phyloP scores from a whole-genome alignment of 2,329 filamentous ascomycete genomes.

The Byssoonygena ceratinophila region DNA sequence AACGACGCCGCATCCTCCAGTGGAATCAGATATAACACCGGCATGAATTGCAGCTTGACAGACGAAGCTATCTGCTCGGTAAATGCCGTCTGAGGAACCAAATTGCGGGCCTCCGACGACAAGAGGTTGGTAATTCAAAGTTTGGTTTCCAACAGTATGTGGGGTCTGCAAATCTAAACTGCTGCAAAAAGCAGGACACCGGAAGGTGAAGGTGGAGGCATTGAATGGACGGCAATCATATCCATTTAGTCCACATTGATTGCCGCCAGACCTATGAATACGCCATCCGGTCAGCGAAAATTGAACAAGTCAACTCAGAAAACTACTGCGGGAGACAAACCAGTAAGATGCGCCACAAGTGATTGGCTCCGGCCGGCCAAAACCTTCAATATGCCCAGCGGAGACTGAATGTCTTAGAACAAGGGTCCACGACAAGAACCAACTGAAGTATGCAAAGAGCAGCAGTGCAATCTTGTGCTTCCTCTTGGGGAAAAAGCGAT shows the following conservation, averaged over 20 bases:
- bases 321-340: slow-evolving; percentile 21
- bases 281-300: neutral
- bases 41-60: slow-evolving; percentile 77
- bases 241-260: slow-evolving; percentile 45
- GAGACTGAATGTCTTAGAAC: slow-evolving; percentile 38
- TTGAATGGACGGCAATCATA: slow-evolving; percentile 47
- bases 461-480: slow-evolving; percentile 38
- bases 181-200: slow-evolving; percentile 47
- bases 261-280: slow-evolving; percentile 30
- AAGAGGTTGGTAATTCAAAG: slow-evolving; percentile 42
- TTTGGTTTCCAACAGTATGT: slow-evolving; percentile 42
- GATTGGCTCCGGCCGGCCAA: slow-evolving; percentile 37
- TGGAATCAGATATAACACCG: slow-evolving; percentile 58
- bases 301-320: no score
- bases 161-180: slow-evolving; percentile 41
- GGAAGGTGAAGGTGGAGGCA: slow-evolving; percentile 43
- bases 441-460: slow-evolving; percentile 35
- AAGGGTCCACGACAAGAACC: slow-evolving; percentile 40
- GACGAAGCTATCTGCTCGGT: slow-evolving; percentile 82
- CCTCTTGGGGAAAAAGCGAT: slow-evolving; percentile 37
- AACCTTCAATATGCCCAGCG: slow-evolving; percentile 40
- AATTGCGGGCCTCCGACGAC: slow-evolving; percentile 42
- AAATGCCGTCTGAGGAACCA: slow-evolving; percentile 45
- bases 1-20: slow-evolving; percentile 72
- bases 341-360: slow-evolving; percentile 40